Evolutionary conservation across 2,329 filamentous ascomycete genomes (phyloP).

Genomic region (Diplocarpon rosae): DNA sequence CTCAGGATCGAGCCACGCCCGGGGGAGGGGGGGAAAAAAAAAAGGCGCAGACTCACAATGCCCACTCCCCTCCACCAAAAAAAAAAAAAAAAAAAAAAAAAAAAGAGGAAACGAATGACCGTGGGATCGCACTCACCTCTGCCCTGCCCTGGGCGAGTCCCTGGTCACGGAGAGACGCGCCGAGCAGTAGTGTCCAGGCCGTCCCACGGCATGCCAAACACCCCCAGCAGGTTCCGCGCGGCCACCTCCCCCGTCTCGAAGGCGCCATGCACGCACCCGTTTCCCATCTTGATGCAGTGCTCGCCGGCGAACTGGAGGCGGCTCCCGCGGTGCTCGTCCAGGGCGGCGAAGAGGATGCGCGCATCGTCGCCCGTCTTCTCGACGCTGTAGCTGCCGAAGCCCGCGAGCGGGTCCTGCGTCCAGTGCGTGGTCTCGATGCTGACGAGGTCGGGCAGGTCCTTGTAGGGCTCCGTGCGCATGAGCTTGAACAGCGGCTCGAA

Average conservation of each 20-base stretch:
- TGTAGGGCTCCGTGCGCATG: constrained; percentile 33
- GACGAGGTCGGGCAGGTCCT: constrained; percentile 30
- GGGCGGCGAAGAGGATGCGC: constrained; percentile 27
- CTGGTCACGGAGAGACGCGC: constrained; percentile 12
- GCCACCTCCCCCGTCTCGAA: constrained; percentile 33
- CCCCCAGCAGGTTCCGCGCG: constrained; percentile 30
- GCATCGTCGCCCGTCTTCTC: constrained; percentile 35
- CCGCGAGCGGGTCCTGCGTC: constrained; percentile 33
- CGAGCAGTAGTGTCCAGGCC: constrained; percentile 21
- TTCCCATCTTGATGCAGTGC: constrained; percentile 31
- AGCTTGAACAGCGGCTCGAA: constrained; percentile 35
- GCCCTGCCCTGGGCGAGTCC: neutral
- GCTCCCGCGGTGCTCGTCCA: constrained; percentile 29
- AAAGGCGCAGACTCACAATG: neutral
- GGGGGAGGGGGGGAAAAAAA: too few relatives aligned
- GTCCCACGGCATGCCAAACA: constrained; percentile 29
- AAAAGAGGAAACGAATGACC: too few relatives aligned
- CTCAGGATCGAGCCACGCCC: too few relatives aligned
- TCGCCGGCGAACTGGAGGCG: constrained; percentile 33
- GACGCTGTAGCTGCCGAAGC: constrained; percentile 33
- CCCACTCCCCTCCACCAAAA: neutral
- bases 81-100: too few relatives aligned
- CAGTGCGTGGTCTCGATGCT: constrained; percentile 34
- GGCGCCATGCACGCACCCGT: constrained; percentile 35
- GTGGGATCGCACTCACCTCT: constrained; percentile 3